These are phyloP conservation scores for Scenedesmus sp. DNA, from an alignment of 163 green algal species.

Conservation along the genomic window DNA sequence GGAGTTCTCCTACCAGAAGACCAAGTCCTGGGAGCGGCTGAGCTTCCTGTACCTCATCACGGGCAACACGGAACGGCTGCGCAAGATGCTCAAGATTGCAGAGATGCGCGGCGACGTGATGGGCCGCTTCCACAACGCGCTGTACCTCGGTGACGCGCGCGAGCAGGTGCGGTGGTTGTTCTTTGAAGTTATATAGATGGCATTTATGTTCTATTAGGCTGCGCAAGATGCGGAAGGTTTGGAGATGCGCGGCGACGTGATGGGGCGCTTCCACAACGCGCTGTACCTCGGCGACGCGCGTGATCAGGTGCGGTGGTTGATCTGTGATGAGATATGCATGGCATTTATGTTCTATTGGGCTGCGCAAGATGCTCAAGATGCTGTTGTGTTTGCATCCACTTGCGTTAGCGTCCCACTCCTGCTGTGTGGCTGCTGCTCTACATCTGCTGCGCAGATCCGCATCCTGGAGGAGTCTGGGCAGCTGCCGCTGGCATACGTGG, in stretches of 20 bases:
- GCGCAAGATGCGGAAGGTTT: conserved; percentile 99
- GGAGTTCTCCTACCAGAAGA: conserved; percentile 99
- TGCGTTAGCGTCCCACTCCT: not conserved
- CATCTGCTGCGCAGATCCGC: conserved; percentile 60
- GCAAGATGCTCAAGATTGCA: conserved; percentile 99
- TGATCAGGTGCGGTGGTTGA: conserved; percentile 71
- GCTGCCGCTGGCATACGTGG: conserved; percentile 94
- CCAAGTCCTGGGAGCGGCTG: conserved; percentile 98
- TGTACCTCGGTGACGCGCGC: conserved; percentile 96
- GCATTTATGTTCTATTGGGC: conserved; percentile 56
- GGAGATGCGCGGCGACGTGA: conserved; percentile 95
- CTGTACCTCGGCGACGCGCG: conserved; percentile 96
- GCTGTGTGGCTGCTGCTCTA: not conserved
- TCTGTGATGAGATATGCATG: not conserved
- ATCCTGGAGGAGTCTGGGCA: conserved; percentile 96
- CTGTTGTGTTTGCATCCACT: too few species aligned
- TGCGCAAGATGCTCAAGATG: conserved; percentile 58
- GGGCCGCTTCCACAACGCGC: conserved; percentile 96
- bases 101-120: conserved; percentile 97
- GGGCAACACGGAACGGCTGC: conserved; percentile 92
- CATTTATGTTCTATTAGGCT: conserved; percentile 74
- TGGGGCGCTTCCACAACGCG: conserved; percentile 97
- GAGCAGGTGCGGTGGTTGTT: conserved; percentile 71
- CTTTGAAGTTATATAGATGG: too few species aligned
- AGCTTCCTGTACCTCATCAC: conserved; percentile 99